Evolutionary conservation across 2,329 filamentous ascomycete genomes (phyloP).

Genomic region (Epichloe gansuensis): DNA sequence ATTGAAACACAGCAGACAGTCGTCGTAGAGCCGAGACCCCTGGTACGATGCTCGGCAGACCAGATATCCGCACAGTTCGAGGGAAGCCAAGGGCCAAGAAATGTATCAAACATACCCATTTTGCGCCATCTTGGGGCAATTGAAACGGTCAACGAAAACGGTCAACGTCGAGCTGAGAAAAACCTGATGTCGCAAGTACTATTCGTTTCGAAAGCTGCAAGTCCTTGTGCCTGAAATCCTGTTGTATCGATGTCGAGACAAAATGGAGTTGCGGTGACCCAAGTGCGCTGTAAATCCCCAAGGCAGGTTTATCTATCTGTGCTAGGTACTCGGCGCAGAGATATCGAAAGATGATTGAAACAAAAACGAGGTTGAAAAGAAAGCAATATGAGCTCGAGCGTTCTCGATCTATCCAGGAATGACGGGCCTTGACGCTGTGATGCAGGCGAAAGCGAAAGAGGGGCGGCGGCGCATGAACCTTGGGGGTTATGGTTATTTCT

Average conservation of each 20-base stretch:
- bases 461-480: conserved; percentile 6
- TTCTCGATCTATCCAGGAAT: neutral
- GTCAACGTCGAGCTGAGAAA: neutral
- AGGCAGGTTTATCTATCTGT: neutral
- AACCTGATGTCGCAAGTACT: neutral
- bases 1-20: neutral
- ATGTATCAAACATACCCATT: conserved; percentile 15
- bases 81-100: neutral
- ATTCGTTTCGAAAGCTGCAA: neutral
- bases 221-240: neutral
- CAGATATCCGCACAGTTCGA: neutral
- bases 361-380: neutral
- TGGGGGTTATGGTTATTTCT: neutral
- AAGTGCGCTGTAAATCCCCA: neutral
- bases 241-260: neutral
- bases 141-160: conserved; percentile 1
- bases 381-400: neutral
- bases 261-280: neutral
- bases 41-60: neutral
- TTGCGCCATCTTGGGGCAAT: conserved; percentile 20
- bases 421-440: neutral
- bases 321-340: neutral
- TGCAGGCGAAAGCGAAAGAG: conserved; percentile 2
- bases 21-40: neutral
- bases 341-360: neutral